These are phyloP conservation scores for Cichorium intybus DNA, from an alignment of 140 eudicot genomes.

Conservation along the genomic window DNA sequence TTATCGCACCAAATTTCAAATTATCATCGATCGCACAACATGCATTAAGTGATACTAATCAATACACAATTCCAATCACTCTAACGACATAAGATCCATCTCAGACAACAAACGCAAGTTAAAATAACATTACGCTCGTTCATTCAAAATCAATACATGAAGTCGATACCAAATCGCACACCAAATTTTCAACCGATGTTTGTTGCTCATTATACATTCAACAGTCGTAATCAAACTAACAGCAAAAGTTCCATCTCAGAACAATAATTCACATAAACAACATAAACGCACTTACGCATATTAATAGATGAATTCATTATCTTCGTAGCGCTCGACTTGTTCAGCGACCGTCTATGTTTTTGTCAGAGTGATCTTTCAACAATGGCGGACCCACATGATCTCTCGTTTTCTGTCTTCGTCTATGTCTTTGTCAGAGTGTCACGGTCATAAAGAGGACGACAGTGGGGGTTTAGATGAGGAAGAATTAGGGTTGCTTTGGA, in stretches of 20 bases:
- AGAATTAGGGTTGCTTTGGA: no score
- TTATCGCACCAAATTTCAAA: neutral
- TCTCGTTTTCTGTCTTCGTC: no score
- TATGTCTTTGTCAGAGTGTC: no score
- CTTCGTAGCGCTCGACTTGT: slow-evolving; percentile 97
- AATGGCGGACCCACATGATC: no score
- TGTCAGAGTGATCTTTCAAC: no score
- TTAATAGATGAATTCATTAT: slow-evolving; percentile 27
- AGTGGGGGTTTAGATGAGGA: no score
- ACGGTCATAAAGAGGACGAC: no score
- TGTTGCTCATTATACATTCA: neutral
- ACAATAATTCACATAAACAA: neutral
- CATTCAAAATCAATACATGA: neutral
- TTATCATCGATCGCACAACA: neutral
- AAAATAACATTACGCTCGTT: neutral
- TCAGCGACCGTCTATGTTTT: no score
- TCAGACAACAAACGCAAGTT: neutral
- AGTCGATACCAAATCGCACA: neutral
- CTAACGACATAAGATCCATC: slow-evolving; percentile 9
- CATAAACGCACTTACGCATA: neutral
- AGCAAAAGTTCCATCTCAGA: neutral
- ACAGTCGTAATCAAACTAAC: neutral
- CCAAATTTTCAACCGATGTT: neutral
- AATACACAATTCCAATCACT: neutral
- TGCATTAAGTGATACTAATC: neutral